phyloP scores from a whole-genome alignment of 352 stramenopile genomes.

The Phytophthora agathidicida region DNA sequence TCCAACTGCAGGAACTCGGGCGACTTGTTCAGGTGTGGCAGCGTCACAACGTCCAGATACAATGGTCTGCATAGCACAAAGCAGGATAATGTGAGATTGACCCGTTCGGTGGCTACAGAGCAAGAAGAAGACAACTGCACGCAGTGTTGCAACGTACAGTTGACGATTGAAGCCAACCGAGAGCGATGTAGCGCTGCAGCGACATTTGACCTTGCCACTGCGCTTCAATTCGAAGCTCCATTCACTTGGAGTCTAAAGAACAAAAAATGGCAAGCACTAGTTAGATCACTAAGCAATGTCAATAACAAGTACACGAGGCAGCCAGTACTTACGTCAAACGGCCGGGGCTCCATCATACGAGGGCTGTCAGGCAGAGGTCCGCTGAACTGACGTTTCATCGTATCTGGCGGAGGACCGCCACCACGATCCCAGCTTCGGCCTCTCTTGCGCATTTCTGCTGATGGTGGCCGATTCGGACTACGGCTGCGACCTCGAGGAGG shows the following conservation, averaged over 20 bases:
- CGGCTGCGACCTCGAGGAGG: constrained; percentile 46
- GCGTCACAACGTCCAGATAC: constrained; percentile 63
- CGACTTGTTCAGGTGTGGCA: constrained; percentile 67
- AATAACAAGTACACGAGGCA: constrained; percentile 1
- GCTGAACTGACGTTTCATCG: constrained; percentile 30
- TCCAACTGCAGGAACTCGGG: constrained; percentile 73
- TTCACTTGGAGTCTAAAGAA: constrained; percentile 35
- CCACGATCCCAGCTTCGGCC: constrained; percentile 51
- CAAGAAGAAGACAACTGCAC: not conserved
- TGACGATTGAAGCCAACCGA: constrained; percentile 33
- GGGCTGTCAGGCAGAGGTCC: constrained; percentile 33
- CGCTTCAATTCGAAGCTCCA: constrained; percentile 48
- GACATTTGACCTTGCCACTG: constrained; percentile 42
- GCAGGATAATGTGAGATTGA: constrained; percentile 10
- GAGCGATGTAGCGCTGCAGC: constrained; percentile 36
- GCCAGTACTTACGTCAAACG: constrained; percentile 31
- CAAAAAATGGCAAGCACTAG: not conserved
- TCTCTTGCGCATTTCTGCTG: constrained; percentile 41
- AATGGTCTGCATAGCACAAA: constrained; percentile 45
- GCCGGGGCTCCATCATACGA: constrained; percentile 36
- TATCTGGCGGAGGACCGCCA: constrained; percentile 23
- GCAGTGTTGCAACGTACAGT: constrained; percentile 22
- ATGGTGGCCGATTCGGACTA: constrained; percentile 39
- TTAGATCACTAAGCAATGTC: constrained; percentile 6
- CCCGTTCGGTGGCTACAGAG: not conserved